Conservation (phyloP, 106 monocot species). For the Triglochin maritima region DNA sequence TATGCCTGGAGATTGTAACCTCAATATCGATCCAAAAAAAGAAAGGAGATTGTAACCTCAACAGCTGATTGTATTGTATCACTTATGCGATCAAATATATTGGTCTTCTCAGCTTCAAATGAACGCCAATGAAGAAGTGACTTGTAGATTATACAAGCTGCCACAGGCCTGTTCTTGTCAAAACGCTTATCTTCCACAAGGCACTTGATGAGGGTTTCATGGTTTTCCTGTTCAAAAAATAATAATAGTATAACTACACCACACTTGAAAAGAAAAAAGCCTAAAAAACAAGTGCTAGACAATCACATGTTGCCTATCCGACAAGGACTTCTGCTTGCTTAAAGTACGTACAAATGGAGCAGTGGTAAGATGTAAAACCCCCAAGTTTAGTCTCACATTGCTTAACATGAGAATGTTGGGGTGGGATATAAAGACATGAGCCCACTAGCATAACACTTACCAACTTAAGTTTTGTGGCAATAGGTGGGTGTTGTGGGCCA, state of each 20-base stretch:
- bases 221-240: constrained; percentile 54
- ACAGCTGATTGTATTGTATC: constrained; percentile 74
- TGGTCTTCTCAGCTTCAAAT: constrained; percentile 96
- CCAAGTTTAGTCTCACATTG: too few relatives aligned
- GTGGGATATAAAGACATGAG: too few relatives aligned
- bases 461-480: too few relatives aligned
- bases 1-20: neutral
- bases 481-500: too few relatives aligned
- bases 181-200: constrained; percentile 69
- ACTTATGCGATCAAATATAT: constrained; percentile 90
- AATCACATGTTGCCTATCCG: constrained; percentile 74
- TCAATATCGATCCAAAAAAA: neutral
- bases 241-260: neutral
- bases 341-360: constrained; percentile 18
- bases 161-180: constrained; percentile 51
- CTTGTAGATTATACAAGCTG: constrained; percentile 81
- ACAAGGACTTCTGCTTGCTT: constrained; percentile 74
- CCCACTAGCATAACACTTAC: too few relatives aligned
- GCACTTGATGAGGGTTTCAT: constrained; percentile 82
- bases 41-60: constrained; percentile 33
- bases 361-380: too few relatives aligned
- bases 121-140: constrained; percentile 89
- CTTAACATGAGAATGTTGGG: too few relatives aligned
- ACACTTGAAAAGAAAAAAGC: neutral
- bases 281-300: neutral